Evolutionary conservation across 345 rosid species (phyloP).

Genomic region (Acer yangbiense): DNA sequence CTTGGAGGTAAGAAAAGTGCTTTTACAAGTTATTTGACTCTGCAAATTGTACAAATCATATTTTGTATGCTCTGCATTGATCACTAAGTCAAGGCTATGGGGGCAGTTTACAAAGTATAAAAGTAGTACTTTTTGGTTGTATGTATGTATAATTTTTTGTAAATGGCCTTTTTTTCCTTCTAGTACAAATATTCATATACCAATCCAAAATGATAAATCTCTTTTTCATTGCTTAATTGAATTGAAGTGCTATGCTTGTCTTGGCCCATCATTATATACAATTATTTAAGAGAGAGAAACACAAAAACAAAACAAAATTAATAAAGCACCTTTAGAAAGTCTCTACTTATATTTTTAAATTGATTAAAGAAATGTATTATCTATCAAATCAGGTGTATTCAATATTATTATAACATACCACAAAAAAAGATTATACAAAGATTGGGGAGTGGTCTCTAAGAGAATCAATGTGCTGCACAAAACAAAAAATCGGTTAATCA

Average conservation of each 20-base stretch:
- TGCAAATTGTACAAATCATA: no score
- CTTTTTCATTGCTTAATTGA: not conserved
- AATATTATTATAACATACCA: not conserved
- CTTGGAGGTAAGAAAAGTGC: no score
- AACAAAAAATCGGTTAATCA: not conserved
- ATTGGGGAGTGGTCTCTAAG: not conserved
- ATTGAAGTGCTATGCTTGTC: constrained; percentile 10
- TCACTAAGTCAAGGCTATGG: not conserved
- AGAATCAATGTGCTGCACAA: constrained; percentile 7
- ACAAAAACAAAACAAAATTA: not conserved
- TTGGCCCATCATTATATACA: not conserved
- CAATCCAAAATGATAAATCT: not conserved
- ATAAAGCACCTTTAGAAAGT: not conserved
- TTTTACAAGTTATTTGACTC: no score
- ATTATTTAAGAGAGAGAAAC: not conserved
- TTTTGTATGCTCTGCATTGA: not conserved
- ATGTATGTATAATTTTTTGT: not conserved
- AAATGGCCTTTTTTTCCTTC: not conserved
- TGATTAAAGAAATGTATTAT: constrained; percentile 1
- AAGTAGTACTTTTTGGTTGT: not conserved
- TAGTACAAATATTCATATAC: not conserved
- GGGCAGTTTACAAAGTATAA: not conserved
- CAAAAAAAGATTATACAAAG: constrained; percentile 1
- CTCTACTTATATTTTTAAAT: not conserved
- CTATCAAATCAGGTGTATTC: not conserved